A percentile compares a stretch with the other conserved stretches of the same genome.
Conservation (phyloP, 805 yeast genomes). For the Wickerhamomyces alni region DNA sequence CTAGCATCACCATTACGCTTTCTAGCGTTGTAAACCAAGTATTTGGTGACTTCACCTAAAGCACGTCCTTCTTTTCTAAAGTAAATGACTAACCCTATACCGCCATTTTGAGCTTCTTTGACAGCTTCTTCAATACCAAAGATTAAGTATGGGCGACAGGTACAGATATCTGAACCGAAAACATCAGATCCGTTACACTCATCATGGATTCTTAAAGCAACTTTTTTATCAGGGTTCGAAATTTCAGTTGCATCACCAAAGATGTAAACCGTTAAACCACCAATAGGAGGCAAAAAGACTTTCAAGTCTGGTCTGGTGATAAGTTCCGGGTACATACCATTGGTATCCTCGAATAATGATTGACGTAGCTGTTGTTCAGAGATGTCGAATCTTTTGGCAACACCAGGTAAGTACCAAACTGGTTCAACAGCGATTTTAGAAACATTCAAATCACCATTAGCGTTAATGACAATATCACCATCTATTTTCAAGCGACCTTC, state of each 20-base stretch:
- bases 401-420: conserved; percentile 67
- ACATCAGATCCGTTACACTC: conserved; percentile 71
- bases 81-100: conserved; percentile 57
- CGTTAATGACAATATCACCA: conserved; percentile 54
- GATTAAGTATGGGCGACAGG: conserved; percentile 62
- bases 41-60: conserved; percentile 65
- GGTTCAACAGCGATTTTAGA: conserved; percentile 66
- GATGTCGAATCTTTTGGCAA: conserved; percentile 56
- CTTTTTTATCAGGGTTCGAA: conserved; percentile 42
- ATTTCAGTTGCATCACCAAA: conserved; percentile 55
- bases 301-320: conserved; percentile 64
- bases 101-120: conserved; percentile 63
- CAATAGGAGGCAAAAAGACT: conserved; percentile 63
- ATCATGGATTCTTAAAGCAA: conserved; percentile 60
- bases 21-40: conserved; percentile 64
- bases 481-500: conserved; percentile 50
- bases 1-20: conserved; percentile 66
- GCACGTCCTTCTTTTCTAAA: conserved; percentile 69
- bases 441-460: conserved; percentile 54
- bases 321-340: conserved; percentile 66
- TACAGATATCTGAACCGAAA: conserved; percentile 62
- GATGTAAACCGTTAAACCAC: conserved; percentile 61
- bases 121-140: conserved; percentile 66
- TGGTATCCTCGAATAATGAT: conserved; percentile 61
- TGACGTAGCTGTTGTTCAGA: conserved; percentile 51